These are phyloP conservation scores for Russula vinacea DNA, from an alignment of 768 basidiomycete species.

Conservation along the genomic window DNA sequence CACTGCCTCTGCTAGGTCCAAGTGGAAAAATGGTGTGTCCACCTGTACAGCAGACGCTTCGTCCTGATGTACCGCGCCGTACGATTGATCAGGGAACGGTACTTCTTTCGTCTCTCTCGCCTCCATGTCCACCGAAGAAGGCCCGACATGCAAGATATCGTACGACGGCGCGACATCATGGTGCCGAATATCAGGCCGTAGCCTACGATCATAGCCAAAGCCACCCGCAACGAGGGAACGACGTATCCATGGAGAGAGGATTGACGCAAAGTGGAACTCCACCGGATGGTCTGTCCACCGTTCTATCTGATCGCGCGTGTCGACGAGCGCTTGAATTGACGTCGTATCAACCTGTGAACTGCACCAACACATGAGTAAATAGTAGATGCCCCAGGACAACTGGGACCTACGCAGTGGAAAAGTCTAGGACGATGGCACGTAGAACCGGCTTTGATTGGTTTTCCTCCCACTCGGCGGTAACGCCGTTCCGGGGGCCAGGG, in stretches of 20 bases:
- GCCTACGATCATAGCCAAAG: constrained; percentile 69
- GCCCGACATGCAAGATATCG: constrained; percentile 41
- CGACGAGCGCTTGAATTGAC: constrained; percentile 85
- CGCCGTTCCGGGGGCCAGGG: constrained; percentile 61
- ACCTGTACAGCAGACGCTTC: constrained; percentile 41
- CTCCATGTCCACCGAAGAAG: constrained; percentile 27
- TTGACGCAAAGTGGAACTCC: constrained; percentile 92
- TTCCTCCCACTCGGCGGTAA: constrained; percentile 46
- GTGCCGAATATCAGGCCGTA: constrained; percentile 37
- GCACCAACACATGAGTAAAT: constrained; percentile 19
- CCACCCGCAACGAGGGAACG: constrained; percentile 86
- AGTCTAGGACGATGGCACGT: constrained; percentile 88
- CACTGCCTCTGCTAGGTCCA: constrained; percentile 41
- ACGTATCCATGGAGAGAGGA: constrained; percentile 91
- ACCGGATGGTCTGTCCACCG: constrained; percentile 76
- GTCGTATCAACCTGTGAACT: constrained; percentile 91
- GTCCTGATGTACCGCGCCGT: constrained; percentile 16
- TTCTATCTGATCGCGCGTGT: constrained; percentile 84
- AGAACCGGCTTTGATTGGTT: constrained; percentile 62
- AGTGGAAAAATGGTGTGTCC: constrained; percentile 86
- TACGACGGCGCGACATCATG: constrained; percentile 68
- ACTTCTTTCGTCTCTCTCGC: constrained; percentile 9
- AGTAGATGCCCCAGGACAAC: not conserved
- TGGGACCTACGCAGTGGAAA: constrained; percentile 66
- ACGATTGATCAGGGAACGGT: constrained; percentile 13